phyloP scores from a whole-genome alignment of 441 rosid genomes.

The Croton setiger region DNA sequence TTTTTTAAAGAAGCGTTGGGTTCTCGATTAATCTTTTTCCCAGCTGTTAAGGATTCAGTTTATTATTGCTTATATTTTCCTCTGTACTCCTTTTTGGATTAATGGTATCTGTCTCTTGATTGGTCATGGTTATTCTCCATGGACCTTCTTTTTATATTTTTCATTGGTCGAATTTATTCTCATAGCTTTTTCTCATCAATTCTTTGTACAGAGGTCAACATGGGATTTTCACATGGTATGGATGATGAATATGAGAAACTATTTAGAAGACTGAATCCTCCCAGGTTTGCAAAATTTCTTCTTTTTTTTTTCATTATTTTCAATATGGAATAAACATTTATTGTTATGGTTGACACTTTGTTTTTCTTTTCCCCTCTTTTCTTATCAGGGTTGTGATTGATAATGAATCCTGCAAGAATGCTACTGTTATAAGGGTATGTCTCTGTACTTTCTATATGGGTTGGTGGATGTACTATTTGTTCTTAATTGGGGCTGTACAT shows the following conservation, averaged over 20 bases:
- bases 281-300: conserved; percentile 42
- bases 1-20: background rate
- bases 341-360: background rate
- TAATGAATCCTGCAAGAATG: conserved; percentile 77
- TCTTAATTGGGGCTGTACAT: conserved; percentile 6
- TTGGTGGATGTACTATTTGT: background rate
- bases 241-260: conserved; percentile 83
- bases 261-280: conserved; percentile 80
- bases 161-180: conserved; percentile 26
- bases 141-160: conserved; percentile 7
- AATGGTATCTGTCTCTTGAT: conserved; percentile 20
- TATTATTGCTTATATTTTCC: conserved; percentile 9
- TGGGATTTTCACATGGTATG: conserved; percentile 61
- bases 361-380: background rate
- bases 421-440: conserved; percentile 72
- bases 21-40: background rate
- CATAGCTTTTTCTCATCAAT: background rate
- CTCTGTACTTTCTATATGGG: background rate
- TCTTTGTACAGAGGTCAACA: conserved; percentile 44
- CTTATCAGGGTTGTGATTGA: conserved; percentile 71
- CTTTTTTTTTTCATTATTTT: conserved; percentile 9
- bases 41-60: conserved; percentile 13
- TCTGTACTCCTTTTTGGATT: conserved; percentile 6
- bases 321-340: background rate
- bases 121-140: conserved; percentile 24